Conservation (phyloP, 495 filamentous ascomycete genomes). For the Aspergillus sclerotioniger region DNA sequence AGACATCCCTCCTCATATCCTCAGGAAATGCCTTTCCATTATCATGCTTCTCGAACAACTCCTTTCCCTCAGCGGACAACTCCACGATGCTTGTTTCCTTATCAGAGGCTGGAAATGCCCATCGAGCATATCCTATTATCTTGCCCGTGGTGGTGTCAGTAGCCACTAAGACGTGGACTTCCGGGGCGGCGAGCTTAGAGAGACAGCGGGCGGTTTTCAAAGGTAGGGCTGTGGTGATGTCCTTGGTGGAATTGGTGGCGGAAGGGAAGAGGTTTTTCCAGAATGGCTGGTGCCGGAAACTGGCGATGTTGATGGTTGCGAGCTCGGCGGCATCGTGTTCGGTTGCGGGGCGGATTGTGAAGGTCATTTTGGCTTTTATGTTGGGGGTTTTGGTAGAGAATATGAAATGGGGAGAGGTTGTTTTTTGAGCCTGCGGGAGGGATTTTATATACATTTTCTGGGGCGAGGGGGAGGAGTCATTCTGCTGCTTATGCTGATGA, state of each 20-base stretch:
- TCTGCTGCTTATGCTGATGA: no score
- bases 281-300: constrained; percentile 13
- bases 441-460: no score
- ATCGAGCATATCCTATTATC: constrained; percentile 19
- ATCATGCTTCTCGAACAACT: not conserved
- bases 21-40: not conserved
- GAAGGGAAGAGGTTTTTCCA: constrained; percentile 14
- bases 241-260: not conserved
- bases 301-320: constrained; percentile 18
- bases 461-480: no score
- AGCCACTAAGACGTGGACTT: constrained; percentile 13
- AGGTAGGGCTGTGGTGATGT: not conserved
- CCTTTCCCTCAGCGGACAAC: constrained; percentile 3
- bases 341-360: constrained; percentile 17
- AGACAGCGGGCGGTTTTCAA: constrained; percentile 14
- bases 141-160: constrained; percentile 7
- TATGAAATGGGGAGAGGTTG: no score
- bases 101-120: constrained; percentile 14
- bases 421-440: no score
- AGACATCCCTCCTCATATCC: constrained; percentile 9
- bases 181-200: constrained; percentile 10
- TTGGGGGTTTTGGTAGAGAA: not conserved
- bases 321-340: constrained; percentile 14
- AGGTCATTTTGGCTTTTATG: constrained; percentile 8
- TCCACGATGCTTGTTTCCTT: not conserved